phyloP scores from a whole-genome alignment of 306 rosid genomes.

The cucumber (Cucumis sativus) region DNA sequence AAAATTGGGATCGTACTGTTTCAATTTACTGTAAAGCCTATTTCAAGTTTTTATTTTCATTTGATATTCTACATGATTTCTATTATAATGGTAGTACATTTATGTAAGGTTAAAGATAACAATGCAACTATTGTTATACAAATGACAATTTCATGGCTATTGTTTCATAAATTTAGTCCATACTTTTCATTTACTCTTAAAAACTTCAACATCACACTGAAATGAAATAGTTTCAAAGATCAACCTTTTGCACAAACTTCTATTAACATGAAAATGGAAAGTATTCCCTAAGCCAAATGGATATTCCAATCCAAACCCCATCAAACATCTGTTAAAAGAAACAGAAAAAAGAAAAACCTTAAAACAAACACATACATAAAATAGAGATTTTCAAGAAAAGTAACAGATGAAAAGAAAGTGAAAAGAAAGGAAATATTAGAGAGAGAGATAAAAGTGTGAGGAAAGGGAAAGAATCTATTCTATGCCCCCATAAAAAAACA shows the following conservation, averaged over 20 bases:
- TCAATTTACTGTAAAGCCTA: no score
- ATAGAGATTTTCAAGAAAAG: neutral
- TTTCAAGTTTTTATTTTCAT: no score
- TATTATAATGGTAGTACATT: no score
- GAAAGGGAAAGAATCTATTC: slow-evolving; percentile 73
- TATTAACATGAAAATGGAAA: neutral
- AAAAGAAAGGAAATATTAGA: slow-evolving; percentile 20
- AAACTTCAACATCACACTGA: slow-evolving; percentile 1
- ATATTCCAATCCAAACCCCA: slow-evolving; percentile 6
- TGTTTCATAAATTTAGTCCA: neutral
- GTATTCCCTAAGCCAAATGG: neutral
- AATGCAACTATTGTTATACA: no score
- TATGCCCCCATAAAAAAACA: slow-evolving; percentile 24
- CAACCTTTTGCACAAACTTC: neutral
- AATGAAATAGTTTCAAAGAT: neutral
- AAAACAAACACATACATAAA: neutral
- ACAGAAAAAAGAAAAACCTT: neutral
- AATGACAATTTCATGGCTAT: no score
- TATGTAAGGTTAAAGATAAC: no score
- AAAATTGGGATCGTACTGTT: no score
- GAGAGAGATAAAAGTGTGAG: slow-evolving; percentile 31
- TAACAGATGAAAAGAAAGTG: neutral
- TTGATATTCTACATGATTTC: no score
- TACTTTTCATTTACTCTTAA: neutral
- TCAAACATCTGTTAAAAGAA: neutral